Percentiles rank a stretch among this genome's conserved stretches.
phyloP scores from a whole-genome alignment of 345 rosid species.

The Viola odorata region DNA sequence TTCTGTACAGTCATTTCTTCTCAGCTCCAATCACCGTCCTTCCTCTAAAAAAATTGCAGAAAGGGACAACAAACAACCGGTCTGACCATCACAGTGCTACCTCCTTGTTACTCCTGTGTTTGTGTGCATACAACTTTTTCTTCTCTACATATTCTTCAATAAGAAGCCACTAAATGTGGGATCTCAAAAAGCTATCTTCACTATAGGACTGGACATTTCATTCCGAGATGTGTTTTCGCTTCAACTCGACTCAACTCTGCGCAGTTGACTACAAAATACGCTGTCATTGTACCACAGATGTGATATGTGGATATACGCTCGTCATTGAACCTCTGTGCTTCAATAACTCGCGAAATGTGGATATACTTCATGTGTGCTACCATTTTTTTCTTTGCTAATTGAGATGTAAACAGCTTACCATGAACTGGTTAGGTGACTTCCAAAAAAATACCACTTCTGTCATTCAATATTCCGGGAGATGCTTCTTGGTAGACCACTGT shows the following conservation, averaged over 20 bases:
- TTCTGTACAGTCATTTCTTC: slow-evolving; percentile 21
- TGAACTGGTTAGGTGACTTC: not conserved
- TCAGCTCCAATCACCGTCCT: slow-evolving; percentile 1
- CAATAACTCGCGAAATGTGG: not conserved
- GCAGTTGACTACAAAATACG: not conserved
- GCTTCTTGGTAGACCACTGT: not conserved
- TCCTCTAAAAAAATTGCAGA: slow-evolving; percentile 4
- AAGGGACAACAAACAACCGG: not conserved
- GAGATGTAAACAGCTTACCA: too few relatives aligned
- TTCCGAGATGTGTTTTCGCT: not conserved
- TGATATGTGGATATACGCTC: too few relatives aligned
- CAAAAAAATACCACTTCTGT: not conserved
- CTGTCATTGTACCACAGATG: not conserved
- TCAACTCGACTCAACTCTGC: not conserved
- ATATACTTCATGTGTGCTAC: not conserved
- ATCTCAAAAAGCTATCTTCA: not conserved
- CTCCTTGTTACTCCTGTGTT: slow-evolving; percentile 4
- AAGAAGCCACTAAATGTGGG: slow-evolving; percentile 4
- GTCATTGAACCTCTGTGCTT: too few relatives aligned
- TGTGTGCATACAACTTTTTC: slow-evolving; percentile 13
- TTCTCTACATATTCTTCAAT: slow-evolving; percentile 14
- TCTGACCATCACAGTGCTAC: too few relatives aligned
- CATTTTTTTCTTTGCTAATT: not conserved
- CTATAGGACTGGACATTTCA: not conserved
- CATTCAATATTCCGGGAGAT: slow-evolving; percentile 5